Evolutionary conservation across 2,329 filamentous ascomycete species (phyloP).

Genomic region (Coniochaeta sp.): DNA sequence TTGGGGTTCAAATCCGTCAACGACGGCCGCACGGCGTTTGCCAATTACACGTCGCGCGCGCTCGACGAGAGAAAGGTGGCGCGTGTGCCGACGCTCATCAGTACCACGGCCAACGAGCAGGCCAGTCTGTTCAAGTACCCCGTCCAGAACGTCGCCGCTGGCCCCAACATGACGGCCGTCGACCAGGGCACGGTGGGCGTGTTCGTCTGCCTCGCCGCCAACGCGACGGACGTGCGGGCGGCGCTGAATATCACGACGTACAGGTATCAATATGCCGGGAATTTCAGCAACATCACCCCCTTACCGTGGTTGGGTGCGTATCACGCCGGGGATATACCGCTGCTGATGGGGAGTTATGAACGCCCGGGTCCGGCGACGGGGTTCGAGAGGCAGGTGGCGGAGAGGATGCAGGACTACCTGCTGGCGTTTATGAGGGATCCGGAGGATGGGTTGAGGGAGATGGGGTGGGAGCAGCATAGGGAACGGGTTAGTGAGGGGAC

Average conservation of each 20-base stretch:
- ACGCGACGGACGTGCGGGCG: conserved; percentile 13
- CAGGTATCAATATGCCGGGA: conserved; percentile 32
- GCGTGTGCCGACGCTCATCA: conserved; percentile 21
- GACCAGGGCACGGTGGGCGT: conserved; percentile 14
- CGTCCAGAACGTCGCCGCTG: conserved; percentile 18
- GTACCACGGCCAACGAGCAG: conserved; percentile 24
- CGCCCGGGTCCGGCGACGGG: conserved; percentile 5
- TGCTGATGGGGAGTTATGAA: conserved; percentile 14
- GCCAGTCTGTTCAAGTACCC: conserved; percentile 20
- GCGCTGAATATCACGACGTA: conserved; percentile 22
- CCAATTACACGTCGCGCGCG: conserved; percentile 20
- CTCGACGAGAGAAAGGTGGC: conserved; percentile 17
- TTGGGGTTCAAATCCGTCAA: conserved; percentile 18
- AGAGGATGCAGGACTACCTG: conserved; percentile 17
- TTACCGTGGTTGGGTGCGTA: conserved; percentile 29
- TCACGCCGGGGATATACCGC: conserved; percentile 13
- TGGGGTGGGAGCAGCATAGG: conserved; percentile 16
- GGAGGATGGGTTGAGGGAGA: conserved; percentile 10
- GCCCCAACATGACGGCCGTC: conserved; percentile 17
- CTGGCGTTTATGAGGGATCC: conserved; percentile 16
- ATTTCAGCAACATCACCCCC: conserved; percentile 30
- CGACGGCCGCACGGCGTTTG: conserved; percentile 23
- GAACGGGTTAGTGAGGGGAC: conserved; percentile 5
- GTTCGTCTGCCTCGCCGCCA: conserved; percentile 18
- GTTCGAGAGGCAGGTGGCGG: conserved; percentile 13